phyloP scores from a whole-genome alignment of 2,329 filamentous ascomycete species.

The Venturia asperata region DNA sequence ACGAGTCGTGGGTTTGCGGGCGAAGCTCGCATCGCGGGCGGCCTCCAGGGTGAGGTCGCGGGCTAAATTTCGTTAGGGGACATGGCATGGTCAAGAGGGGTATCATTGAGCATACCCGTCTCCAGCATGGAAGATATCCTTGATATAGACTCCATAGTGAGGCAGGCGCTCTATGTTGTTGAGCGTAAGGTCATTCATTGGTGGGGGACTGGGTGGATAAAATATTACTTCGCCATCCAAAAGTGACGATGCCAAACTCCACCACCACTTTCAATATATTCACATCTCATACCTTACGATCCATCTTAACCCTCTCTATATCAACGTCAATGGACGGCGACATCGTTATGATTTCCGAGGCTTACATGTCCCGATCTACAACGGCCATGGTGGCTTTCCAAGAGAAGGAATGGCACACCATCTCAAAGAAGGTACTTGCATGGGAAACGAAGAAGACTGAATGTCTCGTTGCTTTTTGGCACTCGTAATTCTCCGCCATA shows the following conservation, averaged over 20 bases:
- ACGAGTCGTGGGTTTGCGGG: conserved; percentile 49
- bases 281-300: background rate
- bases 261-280: background rate
- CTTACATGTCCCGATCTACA: no score
- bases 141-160: conserved; percentile 88
- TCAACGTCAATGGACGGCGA: no score
- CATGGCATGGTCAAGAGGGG: background rate
- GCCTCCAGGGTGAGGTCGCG: conserved; percentile 97
- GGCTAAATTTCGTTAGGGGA: conserved; percentile 48
- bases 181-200: background rate
- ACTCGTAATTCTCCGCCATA: no score
- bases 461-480: no score
- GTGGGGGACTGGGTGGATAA: background rate
- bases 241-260: background rate
- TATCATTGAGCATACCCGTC: conserved; percentile 57
- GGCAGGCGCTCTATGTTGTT: background rate
- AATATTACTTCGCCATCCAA: no score
- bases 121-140: conserved; percentile 91
- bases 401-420: no score
- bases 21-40: conserved; percentile 71
- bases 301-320: no score
- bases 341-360: no score
- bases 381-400: no score
- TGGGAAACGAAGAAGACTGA: no score
- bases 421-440: no score